These are phyloP conservation scores for Marasmius fiardii DNA, from an alignment of 1,284 basidiomycete species.

Conservation along the genomic window DNA sequence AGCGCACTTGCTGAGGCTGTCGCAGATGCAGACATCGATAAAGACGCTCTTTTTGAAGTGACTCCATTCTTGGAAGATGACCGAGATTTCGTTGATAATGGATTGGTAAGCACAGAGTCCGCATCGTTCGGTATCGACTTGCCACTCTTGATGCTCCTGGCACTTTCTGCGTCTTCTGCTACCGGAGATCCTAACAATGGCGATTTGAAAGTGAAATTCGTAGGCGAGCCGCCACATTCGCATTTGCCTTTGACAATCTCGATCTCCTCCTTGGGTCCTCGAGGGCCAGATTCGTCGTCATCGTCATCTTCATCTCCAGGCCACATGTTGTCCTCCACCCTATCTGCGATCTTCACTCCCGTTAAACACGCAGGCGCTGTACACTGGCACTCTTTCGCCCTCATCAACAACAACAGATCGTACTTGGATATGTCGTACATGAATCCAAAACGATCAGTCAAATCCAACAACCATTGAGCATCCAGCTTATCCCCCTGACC, in stretches of 20 bases:
- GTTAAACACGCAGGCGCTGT: conserved; percentile 83
- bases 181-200: background rate
- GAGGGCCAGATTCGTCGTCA: conserved; percentile 36
- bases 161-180: conserved; percentile 12
- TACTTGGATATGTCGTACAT: conserved; percentile 85
- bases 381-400: conserved; percentile 70
- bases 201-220: conserved; percentile 7
- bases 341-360: conserved; percentile 82
- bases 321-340: conserved; percentile 73
- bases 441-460: conserved; percentile 92
- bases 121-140: background rate
- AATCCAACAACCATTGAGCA: conserved; percentile 51
- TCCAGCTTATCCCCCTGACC: conserved; percentile 41
- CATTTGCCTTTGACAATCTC: conserved; percentile 62
- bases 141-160: conserved; percentile 16
- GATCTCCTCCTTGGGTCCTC: conserved; percentile 31
- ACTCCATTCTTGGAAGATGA: too few species aligned
- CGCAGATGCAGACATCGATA: conserved; percentile 19
- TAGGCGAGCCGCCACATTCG: conserved; percentile 43
- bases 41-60: conserved; percentile 31
- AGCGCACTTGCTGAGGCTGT: conserved; percentile 13
- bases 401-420: conserved; percentile 73
- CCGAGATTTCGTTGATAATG: conserved; percentile 37
- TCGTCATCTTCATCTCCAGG: conserved; percentile 42
- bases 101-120: background rate